Evolutionary conservation across 495 filamentous ascomycete species (phyloP), one percentile per base, ranked within the genome.

Genomic region (Beverwykella pulmonaria): DNA sequence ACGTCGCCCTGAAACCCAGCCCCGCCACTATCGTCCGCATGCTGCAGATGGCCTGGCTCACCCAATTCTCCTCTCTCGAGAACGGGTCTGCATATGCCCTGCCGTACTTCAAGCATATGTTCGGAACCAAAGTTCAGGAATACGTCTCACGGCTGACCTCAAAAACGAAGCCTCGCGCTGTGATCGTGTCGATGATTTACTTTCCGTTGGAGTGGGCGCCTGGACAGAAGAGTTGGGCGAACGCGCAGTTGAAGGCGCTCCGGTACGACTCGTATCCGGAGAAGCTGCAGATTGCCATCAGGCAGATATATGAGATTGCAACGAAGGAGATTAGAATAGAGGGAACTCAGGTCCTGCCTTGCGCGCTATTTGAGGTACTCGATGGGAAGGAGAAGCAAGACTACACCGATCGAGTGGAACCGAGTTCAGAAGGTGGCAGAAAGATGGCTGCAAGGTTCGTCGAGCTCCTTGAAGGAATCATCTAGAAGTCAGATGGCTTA

Each of bases 181-280:
- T 75, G 9, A 59, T 75, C 30, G 65, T 74, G 1, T 76, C 73
- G 63, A 75, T 73, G 75, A 76, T 76, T 8, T 76, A 76, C 65
- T 76, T 66, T 53, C 75, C 75, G 10, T 65, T 75, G 23, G 71
- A 76, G 55, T 44, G 27, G 12, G 23, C 36, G 1, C 26, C 36
- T 5, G 66, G 66, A 15, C 73, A 75, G 44, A 30, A 27, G 9
- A 71, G 75, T 41, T 76, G 75, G 75, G 73, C 73, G 12, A 73
- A 76, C 41, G 12, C 23, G 23, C 67, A 69, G 47, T 57, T 76
- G 25, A 72, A 67, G 39, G 25, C 61, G 0, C 44, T 76, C 25
- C 69, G 73, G 14, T 76, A 76, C 52, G 58, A 68, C n/a, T 12
- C 41, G 20, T 41, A 67, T 61, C 73, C 75, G 20, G 55, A 30